Conservation (phyloP, 768 basidiomycete species). For the Gymnopilus junonius region DNA sequence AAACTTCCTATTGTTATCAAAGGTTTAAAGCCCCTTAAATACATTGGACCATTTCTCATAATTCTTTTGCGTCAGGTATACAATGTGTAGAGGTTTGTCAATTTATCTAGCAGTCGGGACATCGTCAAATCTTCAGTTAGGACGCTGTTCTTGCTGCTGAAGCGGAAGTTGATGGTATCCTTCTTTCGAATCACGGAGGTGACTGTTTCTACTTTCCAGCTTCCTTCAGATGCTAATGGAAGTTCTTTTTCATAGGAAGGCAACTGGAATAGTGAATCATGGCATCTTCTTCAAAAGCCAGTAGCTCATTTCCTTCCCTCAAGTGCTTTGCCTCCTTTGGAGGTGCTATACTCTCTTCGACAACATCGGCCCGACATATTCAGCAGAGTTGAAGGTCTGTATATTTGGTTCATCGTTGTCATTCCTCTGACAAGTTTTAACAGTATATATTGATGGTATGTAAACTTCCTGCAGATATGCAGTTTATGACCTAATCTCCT, state of each 20-base stretch:
- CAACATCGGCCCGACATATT: slow-evolving; percentile 42
- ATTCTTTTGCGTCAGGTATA: slow-evolving; percentile 48
- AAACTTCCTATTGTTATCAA: slow-evolving; percentile 77
- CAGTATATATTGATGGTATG: slow-evolving; percentile 87
- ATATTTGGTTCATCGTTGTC: background rate
- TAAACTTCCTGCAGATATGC: background rate
- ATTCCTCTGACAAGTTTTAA: slow-evolving; percentile 5
- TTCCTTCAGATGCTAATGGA: background rate
- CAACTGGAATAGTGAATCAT: slow-evolving; percentile 76
- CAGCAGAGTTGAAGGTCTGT: slow-evolving; percentile 22
- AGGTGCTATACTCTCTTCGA: slow-evolving; percentile 76
- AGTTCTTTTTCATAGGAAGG: slow-evolving; percentile 49
- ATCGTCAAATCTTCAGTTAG: slow-evolving; percentile 37
- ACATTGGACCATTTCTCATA: background rate
- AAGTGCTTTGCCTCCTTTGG: slow-evolving; percentile 78
- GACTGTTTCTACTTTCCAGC: slow-evolving; percentile 16
- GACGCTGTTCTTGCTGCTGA: slow-evolving; percentile 88
- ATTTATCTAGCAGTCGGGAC: background rate
- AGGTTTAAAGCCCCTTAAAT: slow-evolving; percentile 41
- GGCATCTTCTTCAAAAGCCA: background rate
- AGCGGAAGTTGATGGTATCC: slow-evolving; percentile 84
- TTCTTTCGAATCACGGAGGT: slow-evolving; percentile 93
- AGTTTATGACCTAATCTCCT: background rate
- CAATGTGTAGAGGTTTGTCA: slow-evolving; percentile 67
- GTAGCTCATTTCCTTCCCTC: slow-evolving; percentile 26